These are phyloP conservation scores for Neonectria punicea DNA, from an alignment of 2,329 filamentous ascomycete species.

Conservation along the genomic window DNA sequence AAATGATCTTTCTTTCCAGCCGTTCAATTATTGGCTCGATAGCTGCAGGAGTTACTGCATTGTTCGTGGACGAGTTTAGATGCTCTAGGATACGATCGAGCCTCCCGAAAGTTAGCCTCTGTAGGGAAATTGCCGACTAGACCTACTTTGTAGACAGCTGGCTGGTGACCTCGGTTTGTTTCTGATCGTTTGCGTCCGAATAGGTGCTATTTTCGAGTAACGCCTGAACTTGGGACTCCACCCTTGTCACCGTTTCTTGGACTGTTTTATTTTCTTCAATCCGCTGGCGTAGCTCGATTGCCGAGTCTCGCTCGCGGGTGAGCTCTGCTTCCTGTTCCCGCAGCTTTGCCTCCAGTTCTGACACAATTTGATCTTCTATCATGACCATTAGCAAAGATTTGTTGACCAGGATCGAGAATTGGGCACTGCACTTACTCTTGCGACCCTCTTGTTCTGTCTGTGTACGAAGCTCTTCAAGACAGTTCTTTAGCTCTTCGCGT, in stretches of 20 bases:
- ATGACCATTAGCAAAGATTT: constrained; percentile 2
- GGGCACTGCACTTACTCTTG: constrained; percentile 38
- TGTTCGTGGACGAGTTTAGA: constrained; percentile 4
- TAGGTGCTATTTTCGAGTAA: constrained; percentile 26
- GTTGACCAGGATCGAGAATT: not conserved
- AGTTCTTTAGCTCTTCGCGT: constrained; percentile 45
- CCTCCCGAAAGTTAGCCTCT: constrained; percentile 24
- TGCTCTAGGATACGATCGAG: constrained; percentile 27
- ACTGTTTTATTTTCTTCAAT: constrained; percentile 27
- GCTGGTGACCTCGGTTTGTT: constrained; percentile 8
- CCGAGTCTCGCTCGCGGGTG: constrained; percentile 12
- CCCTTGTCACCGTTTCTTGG: constrained; percentile 16
- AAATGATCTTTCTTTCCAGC: constrained; percentile 32
- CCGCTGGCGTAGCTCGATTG: constrained; percentile 20
- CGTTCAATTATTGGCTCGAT: constrained; percentile 21
- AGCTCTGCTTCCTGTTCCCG: constrained; percentile 35
- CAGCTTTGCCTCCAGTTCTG: constrained; percentile 33
- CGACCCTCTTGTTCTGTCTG: constrained; percentile 35
- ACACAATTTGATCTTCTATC: constrained; percentile 42
- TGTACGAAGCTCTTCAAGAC: constrained; percentile 43
- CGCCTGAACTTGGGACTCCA: constrained; percentile 36
- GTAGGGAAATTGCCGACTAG: not conserved
- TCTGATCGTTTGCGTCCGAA: constrained; percentile 5
- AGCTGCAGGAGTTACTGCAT: not conserved
- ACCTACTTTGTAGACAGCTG: constrained; percentile 36